phyloP scores from a whole-genome alignment of 495 filamentous ascomycete species.

The Talaromyces thailandensis region DNA sequence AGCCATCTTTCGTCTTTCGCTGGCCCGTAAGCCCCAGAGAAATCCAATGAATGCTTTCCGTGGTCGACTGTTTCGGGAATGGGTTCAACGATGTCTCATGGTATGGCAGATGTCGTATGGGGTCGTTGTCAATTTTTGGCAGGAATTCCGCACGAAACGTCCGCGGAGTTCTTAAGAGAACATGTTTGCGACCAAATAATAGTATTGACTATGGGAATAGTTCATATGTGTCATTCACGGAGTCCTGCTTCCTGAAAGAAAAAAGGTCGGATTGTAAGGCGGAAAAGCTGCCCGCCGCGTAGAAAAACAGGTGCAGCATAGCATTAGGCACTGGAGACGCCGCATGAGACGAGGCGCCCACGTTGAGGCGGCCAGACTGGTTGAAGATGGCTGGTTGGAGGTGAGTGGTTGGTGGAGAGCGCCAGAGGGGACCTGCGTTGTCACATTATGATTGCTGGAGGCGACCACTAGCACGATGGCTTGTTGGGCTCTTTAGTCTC shows the following conservation, averaged over 20 bases:
- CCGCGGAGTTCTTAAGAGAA: background rate
- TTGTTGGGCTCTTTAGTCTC: background rate
- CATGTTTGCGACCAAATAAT: background rate
- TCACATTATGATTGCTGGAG: conserved; percentile 13
- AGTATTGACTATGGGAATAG: background rate
- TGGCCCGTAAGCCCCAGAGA: background rate
- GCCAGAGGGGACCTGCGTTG: conserved; percentile 20
- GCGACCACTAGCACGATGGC: background rate
- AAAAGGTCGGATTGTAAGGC: conserved; percentile 11
- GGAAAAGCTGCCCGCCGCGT: conserved; percentile 3
- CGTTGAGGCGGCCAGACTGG: conserved; percentile 7
- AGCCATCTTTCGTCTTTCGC: conserved; percentile 20
- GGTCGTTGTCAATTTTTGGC: background rate
- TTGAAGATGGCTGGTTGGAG: background rate
- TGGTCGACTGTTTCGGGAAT: background rate
- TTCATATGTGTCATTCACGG: background rate
- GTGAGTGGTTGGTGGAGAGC: conserved; percentile 11
- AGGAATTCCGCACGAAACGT: background rate
- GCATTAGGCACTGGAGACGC: conserved; percentile 7
- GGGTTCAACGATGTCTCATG: conserved; percentile 6
- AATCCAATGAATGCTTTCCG: background rate
- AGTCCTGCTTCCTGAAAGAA: background rate
- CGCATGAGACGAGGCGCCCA: conserved; percentile 11
- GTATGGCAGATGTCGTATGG: background rate
- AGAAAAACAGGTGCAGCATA: conserved; percentile 7